phyloP scores from a whole-genome alignment of 192 early-diverging fungal genomes.

The Physocladia obscura region DNA sequence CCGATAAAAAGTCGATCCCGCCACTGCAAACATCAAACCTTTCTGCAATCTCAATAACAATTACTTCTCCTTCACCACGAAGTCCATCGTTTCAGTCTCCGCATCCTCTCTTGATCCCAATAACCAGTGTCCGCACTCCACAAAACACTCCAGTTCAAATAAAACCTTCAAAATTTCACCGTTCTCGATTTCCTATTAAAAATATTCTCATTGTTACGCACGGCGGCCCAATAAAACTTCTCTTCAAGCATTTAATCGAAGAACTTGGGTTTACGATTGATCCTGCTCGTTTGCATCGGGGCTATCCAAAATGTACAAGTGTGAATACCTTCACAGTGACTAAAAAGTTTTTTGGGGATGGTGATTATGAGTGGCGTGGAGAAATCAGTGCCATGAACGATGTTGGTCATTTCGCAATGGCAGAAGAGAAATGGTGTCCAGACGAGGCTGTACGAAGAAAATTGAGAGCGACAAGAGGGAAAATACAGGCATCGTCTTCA shows the following conservation, averaged over 20 bases:
- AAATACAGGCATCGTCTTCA: neutral
- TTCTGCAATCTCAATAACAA: neutral
- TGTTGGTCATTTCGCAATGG: slow-evolving; percentile 43
- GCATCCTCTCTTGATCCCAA: slow-evolving; percentile 21
- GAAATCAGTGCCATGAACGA: slow-evolving; percentile 39
- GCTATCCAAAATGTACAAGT: slow-evolving; percentile 48
- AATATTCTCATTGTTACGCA: slow-evolving; percentile 52
- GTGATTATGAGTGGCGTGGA: slow-evolving; percentile 49
- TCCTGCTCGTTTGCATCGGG: neutral
- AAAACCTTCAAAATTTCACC: slow-evolving; percentile 1
- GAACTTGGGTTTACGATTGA: slow-evolving; percentile 41
- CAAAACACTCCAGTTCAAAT: slow-evolving; percentile 8
- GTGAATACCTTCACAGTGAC: slow-evolving; percentile 41
- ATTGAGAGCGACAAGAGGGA: neutral
- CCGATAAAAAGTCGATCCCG: neutral
- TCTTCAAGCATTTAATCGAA: slow-evolving; percentile 39
- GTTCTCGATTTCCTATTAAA: neutral
- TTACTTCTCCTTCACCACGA: neutral
- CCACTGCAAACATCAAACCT: neutral
- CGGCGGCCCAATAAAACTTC: slow-evolving; percentile 41
- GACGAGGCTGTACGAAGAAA: neutral
- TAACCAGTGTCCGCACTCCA: neutral
- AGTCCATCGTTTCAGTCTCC: neutral
- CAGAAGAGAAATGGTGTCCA: slow-evolving; percentile 1
- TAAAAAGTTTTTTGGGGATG: slow-evolving; percentile 32